These are phyloP conservation scores for Lactifluus piperatus DNA, from an alignment of 768 basidiomycete genomes.

Conservation along the genomic window DNA sequence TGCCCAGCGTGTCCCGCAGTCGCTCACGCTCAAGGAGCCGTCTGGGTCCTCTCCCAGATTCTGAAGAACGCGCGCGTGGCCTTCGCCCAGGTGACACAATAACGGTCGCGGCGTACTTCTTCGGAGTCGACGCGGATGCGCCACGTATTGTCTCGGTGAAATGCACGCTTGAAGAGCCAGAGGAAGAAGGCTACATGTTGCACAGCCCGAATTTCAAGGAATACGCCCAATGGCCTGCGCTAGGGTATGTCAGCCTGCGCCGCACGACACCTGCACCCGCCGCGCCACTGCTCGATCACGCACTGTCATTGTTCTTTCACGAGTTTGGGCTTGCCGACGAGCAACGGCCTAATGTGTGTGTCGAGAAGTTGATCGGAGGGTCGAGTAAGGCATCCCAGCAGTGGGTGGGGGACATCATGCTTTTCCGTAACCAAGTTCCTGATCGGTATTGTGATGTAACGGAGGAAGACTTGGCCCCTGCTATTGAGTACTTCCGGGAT, in stretches of 20 bases:
- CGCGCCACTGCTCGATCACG: neutral
- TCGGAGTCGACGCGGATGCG: constrained; percentile 8
- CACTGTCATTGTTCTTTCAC: constrained; percentile 14
- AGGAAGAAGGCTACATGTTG: constrained; percentile 13
- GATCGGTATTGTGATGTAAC: constrained; percentile 15
- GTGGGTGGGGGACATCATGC: constrained; percentile 17
- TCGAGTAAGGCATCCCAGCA: neutral
- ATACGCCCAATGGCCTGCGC: constrained; percentile 15
- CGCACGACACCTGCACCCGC: constrained; percentile 5
- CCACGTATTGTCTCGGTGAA: constrained; percentile 11
- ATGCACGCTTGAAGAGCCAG: constrained; percentile 5
- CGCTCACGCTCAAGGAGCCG: constrained; percentile 14
- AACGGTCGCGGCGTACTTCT: constrained; percentile 11
- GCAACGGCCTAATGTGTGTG: constrained; percentile 13
- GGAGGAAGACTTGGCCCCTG: constrained; percentile 12
- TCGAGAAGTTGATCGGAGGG: constrained; percentile 15
- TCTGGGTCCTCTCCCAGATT: neutral
- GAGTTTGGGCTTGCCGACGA: constrained; percentile 10
- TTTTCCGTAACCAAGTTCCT: constrained; percentile 10
- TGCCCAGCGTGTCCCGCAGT: constrained; percentile 6
- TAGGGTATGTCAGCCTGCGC: constrained; percentile 10
- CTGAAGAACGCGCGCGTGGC: constrained; percentile 3
- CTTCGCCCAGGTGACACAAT: constrained; percentile 9
- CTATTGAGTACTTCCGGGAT: constrained; percentile 17
- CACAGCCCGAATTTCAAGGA: constrained; percentile 15